phyloP scores from a whole-genome alignment of 2,329 filamentous ascomycete species.

The Colletotrichum sp. region DNA sequence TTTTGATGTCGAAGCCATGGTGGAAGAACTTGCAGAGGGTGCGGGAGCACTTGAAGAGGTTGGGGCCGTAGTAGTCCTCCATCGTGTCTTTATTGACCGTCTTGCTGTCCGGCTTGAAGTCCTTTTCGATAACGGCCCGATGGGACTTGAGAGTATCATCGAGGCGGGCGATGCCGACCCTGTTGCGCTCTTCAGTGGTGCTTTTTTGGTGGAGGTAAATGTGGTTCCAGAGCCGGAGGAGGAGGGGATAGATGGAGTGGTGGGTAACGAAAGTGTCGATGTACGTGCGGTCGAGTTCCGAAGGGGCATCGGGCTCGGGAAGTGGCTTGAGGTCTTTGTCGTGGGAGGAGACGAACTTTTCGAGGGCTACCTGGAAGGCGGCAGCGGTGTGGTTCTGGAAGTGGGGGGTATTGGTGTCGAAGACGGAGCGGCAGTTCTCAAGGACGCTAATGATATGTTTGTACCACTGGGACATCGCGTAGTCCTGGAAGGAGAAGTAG shows the following conservation, averaged over 20 bases:
- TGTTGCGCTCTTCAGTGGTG: slow-evolving; percentile 26
- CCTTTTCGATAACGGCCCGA: slow-evolving; percentile 31
- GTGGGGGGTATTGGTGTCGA: background rate
- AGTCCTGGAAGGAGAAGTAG: slow-evolving; percentile 42
- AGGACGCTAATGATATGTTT: slow-evolving; percentile 32
- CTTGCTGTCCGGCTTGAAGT: background rate
- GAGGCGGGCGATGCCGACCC: slow-evolving; percentile 33
- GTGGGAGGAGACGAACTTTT: background rate
- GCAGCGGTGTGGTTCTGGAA: background rate
- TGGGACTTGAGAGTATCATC: slow-evolving; percentile 29
- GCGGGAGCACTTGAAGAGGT: slow-evolving; percentile 44
- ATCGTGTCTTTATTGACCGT: background rate
- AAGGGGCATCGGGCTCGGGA: background rate
- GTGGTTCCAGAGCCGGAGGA: slow-evolving; percentile 25
- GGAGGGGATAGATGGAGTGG: slow-evolving; percentile 17
- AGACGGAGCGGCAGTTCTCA: slow-evolving; percentile 1
- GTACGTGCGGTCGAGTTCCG: background rate
- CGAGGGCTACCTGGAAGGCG: background rate
- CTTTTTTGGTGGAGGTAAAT: slow-evolving; percentile 23
- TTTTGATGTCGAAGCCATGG: slow-evolving; percentile 39
- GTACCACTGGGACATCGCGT: slow-evolving; percentile 38
- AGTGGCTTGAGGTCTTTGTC: background rate
- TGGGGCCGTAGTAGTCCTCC: slow-evolving; percentile 38
- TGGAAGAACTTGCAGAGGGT: slow-evolving; percentile 46
- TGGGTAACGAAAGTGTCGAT: too few relatives aligned